These are phyloP conservation scores for Tetrapisispora nanseiensis DNA, from an alignment of 805 yeast genomes.

Conservation along the genomic window DNA sequence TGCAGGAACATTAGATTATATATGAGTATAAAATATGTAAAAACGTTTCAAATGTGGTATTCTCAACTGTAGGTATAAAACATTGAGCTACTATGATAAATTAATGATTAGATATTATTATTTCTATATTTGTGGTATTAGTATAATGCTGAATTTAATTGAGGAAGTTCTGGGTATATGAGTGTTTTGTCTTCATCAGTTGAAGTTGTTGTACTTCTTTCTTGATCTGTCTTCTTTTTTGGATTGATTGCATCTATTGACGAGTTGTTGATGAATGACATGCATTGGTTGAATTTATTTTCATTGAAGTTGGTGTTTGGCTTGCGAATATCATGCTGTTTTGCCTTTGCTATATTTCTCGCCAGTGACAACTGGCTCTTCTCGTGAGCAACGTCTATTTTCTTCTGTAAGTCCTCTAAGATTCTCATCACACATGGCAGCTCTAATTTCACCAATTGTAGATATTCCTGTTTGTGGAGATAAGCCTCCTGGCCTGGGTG, in stretches of 20 bases:
- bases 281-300: constrained; percentile 19
- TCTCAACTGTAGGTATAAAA: background rate
- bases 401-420: constrained; percentile 20
- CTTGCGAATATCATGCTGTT: background rate
- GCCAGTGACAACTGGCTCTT: constrained; percentile 21
- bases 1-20: background rate
- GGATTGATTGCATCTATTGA: background rate
- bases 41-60: background rate
- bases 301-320: constrained; percentile 24
- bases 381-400: constrained; percentile 14
- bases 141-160: constrained; percentile 13
- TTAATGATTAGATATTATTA: background rate
- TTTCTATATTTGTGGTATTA: background rate
- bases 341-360: constrained; percentile 19
- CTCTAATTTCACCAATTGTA: constrained; percentile 23
- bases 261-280: constrained; percentile 9
- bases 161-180: constrained; percentile 24
- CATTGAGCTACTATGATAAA: background rate
- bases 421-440: constrained; percentile 26
- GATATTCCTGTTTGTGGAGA: constrained; percentile 18
- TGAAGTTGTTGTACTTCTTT: background rate
- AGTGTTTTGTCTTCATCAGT: constrained; percentile 1
- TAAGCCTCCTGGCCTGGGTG: constrained; percentile 2
- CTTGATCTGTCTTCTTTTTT: background rate
- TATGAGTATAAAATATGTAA: background rate